Conservation (phyloP, 2,329 filamentous ascomycete species). For the Paraconiothyrium brasiliense region DNA sequence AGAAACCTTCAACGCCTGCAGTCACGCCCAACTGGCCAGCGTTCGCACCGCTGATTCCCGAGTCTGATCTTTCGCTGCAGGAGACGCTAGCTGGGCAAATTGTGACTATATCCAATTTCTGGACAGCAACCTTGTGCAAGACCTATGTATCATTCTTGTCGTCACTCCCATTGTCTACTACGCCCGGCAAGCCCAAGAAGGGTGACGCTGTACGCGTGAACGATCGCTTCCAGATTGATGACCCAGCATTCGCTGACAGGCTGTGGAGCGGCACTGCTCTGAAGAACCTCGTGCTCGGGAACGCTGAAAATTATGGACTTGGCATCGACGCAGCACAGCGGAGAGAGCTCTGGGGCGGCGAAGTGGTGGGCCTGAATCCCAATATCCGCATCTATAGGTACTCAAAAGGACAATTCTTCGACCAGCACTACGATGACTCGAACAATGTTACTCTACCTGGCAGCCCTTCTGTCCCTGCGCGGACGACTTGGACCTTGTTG, state of each 20-base stretch:
- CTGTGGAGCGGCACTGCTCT: constrained; percentile 83
- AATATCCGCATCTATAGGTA: constrained; percentile 94
- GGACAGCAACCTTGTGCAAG: constrained; percentile 77
- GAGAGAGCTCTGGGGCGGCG: constrained; percentile 74
- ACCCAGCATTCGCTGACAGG: constrained; percentile 75
- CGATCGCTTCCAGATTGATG: constrained; percentile 85
- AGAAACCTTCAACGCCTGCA: constrained; percentile 48
- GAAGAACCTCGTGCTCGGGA: constrained; percentile 62
- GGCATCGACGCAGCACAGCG: constrained; percentile 43
- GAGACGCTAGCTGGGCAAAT: constrained; percentile 72
- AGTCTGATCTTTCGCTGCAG: constrained; percentile 69
- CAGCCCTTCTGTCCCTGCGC: constrained; percentile 58
- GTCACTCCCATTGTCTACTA: constrained; percentile 76
- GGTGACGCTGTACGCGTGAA: constrained; percentile 87
- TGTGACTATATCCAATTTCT: constrained; percentile 76
- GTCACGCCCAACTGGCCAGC: constrained; percentile 72
- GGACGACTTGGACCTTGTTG: constrained; percentile 90
- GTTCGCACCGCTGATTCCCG: constrained; percentile 74
- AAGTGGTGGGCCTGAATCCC: constrained; percentile 83
- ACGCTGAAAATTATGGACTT: constrained; percentile 47
- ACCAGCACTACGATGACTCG: constrained; percentile 91
- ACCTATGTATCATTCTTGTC: constrained; percentile 78
- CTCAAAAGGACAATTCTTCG: constrained; percentile 86
- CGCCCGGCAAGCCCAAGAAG: constrained; percentile 78
- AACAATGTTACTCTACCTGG: constrained; percentile 71